phyloP scores from a whole-genome alignment of 495 filamentous ascomycete genomes.

The Xylaria curta region DNA sequence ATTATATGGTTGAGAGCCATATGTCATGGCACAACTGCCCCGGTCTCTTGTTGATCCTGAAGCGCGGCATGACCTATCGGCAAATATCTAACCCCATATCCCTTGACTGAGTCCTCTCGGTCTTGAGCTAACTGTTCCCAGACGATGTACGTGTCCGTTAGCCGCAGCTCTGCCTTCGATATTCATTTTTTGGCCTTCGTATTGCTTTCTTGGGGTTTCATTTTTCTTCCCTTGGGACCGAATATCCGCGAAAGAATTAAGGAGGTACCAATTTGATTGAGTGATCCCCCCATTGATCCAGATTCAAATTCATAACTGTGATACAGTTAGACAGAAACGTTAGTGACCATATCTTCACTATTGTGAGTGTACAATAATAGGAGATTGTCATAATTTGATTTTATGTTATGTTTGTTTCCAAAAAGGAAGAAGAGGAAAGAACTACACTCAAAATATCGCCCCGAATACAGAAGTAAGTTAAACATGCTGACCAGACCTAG shows the following conservation, averaged over 20 bases:
- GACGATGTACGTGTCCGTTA: background rate
- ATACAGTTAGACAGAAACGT: background rate
- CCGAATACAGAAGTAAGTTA: too few relatives aligned
- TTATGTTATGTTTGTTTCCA: too few relatives aligned
- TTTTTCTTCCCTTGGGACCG: background rate
- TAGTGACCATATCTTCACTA: background rate
- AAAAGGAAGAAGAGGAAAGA: too few relatives aligned
- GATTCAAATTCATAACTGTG: background rate
- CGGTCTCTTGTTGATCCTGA: background rate
- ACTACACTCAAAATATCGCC: too few relatives aligned
- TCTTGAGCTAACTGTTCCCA: background rate
- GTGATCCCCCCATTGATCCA: background rate
- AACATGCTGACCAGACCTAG: background rate
- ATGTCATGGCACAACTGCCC: too few relatives aligned
- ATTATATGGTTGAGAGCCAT: background rate
- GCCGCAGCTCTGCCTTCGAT: background rate
- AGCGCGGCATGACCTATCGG: background rate
- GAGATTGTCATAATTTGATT: too few relatives aligned
- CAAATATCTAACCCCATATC: background rate
- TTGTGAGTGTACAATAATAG: background rate
- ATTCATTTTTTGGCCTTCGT: background rate
- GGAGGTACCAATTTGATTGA: background rate
- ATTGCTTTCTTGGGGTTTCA: background rate
- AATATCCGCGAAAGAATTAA: background rate
- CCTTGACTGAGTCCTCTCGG: background rate